Evolutionary conservation across 2,329 filamentous ascomycete genomes (phyloP).

Genomic region (Xylariales sp.): DNA sequence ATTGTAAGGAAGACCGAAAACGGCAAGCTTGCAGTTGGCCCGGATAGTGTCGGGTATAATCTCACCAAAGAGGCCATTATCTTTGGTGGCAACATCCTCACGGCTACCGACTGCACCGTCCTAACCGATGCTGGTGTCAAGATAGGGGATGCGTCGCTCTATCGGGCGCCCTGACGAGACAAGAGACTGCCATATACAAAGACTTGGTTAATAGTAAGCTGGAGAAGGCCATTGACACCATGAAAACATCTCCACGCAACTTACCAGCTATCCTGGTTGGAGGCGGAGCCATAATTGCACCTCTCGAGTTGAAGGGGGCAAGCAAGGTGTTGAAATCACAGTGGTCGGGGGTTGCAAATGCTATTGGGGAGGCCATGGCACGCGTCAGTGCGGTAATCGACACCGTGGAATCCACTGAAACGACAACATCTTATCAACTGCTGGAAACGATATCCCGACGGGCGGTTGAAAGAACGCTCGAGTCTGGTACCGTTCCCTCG

Average conservation of each 20-base stretch:
- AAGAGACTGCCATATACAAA: slow-evolving; percentile 31
- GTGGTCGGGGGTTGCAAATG: slow-evolving; percentile 55
- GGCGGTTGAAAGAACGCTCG: slow-evolving; percentile 35
- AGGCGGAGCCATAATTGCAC: slow-evolving; percentile 53
- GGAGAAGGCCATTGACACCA: slow-evolving; percentile 52
- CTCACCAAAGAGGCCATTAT: slow-evolving; percentile 45
- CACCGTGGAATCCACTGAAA: slow-evolving; percentile 38
- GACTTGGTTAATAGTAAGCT: slow-evolving; percentile 43
- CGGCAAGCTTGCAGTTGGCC: slow-evolving; percentile 42
- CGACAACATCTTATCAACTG: slow-evolving; percentile 24
- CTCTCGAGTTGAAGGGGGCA: slow-evolving; percentile 44
- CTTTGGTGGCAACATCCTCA: slow-evolving; percentile 50
- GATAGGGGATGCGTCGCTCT: slow-evolving; percentile 32
- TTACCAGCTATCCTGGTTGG: slow-evolving; percentile 55
- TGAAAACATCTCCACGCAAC: slow-evolving; percentile 53
- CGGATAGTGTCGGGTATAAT: slow-evolving; percentile 53
- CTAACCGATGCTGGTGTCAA: slow-evolving; percentile 18
- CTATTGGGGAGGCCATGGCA: slow-evolving; percentile 57
- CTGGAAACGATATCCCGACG: slow-evolving; percentile 28
- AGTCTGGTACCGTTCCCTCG: slow-evolving; percentile 34
- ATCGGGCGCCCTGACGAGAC: slow-evolving; percentile 13
- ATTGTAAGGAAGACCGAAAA: slow-evolving; percentile 34
- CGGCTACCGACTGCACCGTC: slow-evolving; percentile 50
- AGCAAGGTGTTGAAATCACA: slow-evolving; percentile 46
- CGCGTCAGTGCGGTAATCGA: slow-evolving; percentile 48